phyloP scores from a whole-genome alignment of 495 filamentous ascomycete genomes.

The Aspergillus affinis region DNA sequence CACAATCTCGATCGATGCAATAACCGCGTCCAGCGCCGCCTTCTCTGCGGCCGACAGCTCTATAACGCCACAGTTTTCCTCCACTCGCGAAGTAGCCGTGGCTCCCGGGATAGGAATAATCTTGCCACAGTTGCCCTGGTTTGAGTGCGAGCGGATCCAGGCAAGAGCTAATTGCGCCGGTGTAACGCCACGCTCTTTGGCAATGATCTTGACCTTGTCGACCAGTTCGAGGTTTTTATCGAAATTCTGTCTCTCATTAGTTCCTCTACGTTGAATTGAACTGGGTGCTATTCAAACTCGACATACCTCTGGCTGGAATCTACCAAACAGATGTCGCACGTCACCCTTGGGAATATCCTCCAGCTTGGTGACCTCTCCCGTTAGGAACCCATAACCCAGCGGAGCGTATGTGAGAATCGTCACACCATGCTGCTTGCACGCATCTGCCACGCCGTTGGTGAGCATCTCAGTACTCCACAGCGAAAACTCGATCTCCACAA shows the following conservation, averaged over 20 bases:
- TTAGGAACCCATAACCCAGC: constrained; percentile 3
- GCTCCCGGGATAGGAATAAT: constrained; percentile 4
- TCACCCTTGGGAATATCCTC: constrained; percentile 4
- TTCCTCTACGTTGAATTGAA: not conserved
- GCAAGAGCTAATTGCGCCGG: constrained; percentile 1
- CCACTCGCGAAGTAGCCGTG: not conserved
- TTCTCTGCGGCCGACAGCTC: constrained; percentile 1
- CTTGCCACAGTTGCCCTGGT: constrained; percentile 2
- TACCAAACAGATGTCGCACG: constrained; percentile 1
- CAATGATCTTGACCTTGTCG: constrained; percentile 1
- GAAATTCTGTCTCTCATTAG: constrained; percentile 3
- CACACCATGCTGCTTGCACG: constrained; percentile 2
- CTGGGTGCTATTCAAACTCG: not conserved
- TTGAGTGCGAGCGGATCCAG: constrained; percentile 4
- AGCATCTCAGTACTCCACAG: constrained; percentile 3
- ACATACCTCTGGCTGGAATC: constrained; percentile 4
- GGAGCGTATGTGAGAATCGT: constrained; percentile 4
- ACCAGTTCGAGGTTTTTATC: constrained; percentile 2
- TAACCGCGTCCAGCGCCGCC: not conserved
- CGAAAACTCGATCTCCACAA: constrained; percentile 2
- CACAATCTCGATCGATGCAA: constrained; percentile 2
- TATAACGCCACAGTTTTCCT: constrained; percentile 4
- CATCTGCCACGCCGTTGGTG: constrained; percentile 2
- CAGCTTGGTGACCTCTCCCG: constrained; percentile 1
- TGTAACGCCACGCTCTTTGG: not conserved